Evolutionary conservation across 768 basidiomycete genomes (phyloP).

Genomic region (Boletus sensibilis): DNA sequence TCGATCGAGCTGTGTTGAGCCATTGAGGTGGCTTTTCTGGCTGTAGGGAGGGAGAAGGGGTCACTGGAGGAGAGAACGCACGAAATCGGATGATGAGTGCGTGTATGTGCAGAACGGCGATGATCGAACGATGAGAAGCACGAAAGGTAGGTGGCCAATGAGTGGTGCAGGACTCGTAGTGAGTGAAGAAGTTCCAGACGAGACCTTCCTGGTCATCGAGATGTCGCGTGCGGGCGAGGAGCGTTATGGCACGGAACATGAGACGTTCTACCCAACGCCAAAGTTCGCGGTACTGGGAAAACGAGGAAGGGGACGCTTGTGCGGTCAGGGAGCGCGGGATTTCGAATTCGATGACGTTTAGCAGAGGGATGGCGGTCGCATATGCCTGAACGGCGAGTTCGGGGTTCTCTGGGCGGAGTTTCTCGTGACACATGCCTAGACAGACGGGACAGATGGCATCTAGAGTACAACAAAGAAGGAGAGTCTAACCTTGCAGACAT

Average conservation of each 20-base stretch:
- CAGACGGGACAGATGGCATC: not conserved
- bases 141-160: slow-evolving; percentile 83
- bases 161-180: slow-evolving; percentile 58
- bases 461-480: not conserved
- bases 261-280: slow-evolving; percentile 84
- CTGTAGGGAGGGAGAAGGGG: slow-evolving; percentile 19
- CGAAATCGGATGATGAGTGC: slow-evolving; percentile 60
- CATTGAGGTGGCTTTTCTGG: slow-evolving; percentile 46
- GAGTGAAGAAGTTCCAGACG: slow-evolving; percentile 62
- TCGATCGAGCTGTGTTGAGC: slow-evolving; percentile 61
- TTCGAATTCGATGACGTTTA: slow-evolving; percentile 49
- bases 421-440: slow-evolving; percentile 77
- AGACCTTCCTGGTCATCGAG: slow-evolving; percentile 37
- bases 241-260: slow-evolving; percentile 74
- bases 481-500: slow-evolving; percentile 68
- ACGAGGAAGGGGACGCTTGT: slow-evolving; percentile 42
- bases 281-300: slow-evolving; percentile 72
- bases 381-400: slow-evolving; percentile 58
- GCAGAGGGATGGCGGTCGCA: slow-evolving; percentile 50
- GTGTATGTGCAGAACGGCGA: slow-evolving; percentile 70
- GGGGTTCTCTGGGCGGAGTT: slow-evolving; percentile 47
- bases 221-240: slow-evolving; percentile 50
- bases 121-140: slow-evolving; percentile 67
- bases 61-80: slow-evolving; percentile 12
- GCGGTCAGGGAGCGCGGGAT: slow-evolving; percentile 37